Evolutionary conservation across 305 asterid genomes (phyloP).

Genomic region (Euphrasia arctica): DNA sequence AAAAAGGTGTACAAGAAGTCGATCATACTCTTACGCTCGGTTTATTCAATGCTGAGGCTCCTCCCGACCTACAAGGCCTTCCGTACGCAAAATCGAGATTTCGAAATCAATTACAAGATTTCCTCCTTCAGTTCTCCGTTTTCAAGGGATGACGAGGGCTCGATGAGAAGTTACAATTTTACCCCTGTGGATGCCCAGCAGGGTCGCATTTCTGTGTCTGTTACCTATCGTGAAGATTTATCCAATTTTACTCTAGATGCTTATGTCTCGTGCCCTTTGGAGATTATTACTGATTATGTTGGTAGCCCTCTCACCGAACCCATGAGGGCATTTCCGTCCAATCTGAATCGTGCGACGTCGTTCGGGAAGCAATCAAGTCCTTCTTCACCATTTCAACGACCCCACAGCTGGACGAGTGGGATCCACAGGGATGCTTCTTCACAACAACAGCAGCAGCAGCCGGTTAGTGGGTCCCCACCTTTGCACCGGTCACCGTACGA

Average conservation of each 20-base stretch:
- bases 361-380: conserved; percentile 47
- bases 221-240: conserved; percentile 71
- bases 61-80: conserved; percentile 92
- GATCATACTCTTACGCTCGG: conserved; percentile 68
- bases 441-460: conserved; percentile 42
- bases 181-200: conserved; percentile 82
- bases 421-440: conserved; percentile 53
- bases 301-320: conserved; percentile 97
- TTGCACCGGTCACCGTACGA: conserved; percentile 58
- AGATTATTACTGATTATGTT: conserved; percentile 84
- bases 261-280: conserved; percentile 67
- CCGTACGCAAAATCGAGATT: conserved; percentile 70
- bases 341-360: conserved; percentile 47
- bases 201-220: conserved; percentile 80
- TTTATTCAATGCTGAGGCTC: conserved; percentile 80
- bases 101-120: conserved; percentile 82
- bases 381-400: conserved; percentile 61
- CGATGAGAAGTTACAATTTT: conserved; percentile 71
- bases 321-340: conserved; percentile 68
- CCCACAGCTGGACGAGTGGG: conserved; percentile 97
- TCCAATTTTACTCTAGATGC: conserved; percentile 72
- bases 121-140: conserved; percentile 76
- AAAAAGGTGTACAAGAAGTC: conserved; percentile 82
- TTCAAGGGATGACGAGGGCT: conserved; percentile 65
- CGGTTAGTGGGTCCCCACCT: conserved; percentile 69